Evolutionary conservation across 2,329 filamentous ascomycete species (phyloP), one percentile per base, ranked within the genome.

Genomic region (Proliferodiscus dingleyae): DNA sequence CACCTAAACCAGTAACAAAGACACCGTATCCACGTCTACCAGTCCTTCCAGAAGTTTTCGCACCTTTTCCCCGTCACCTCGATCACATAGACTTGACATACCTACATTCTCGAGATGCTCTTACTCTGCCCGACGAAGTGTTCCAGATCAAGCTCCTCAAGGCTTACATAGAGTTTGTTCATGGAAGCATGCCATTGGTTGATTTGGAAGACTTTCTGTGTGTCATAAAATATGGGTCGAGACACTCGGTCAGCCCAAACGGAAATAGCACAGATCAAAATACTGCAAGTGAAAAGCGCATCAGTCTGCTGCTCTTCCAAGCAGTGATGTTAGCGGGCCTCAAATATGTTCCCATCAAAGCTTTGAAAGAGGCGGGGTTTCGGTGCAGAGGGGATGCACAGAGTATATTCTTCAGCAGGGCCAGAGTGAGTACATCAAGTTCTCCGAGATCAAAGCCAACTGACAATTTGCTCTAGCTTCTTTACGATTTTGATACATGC

Each of bases 281-380:
- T n/a, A n/a, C n/a, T n/a, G 22, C 28, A 6, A 16, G 15, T 5
- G 13, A n/a, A 19, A 33, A 21, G 4, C 30, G 46, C 24, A 55
- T 55, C 13, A 46, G 26, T 11, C 37, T 59, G 11, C 45, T 59
- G 21, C 38, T 59, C 9, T 58, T 58, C 23, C 55, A 59, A 36
- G 53, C 52, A 16, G 47, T 58, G 8, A 49, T 59, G 50, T 57
- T 52, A 43, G 54, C 56, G 34, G 56, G 45, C 15, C 45, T 45
- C 21, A 43, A 41, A 13, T 50, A 42, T 45, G 45, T 57, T 6
- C 33, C 37, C 13, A 30, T 41, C 19, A 43, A 45, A 7, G 21
- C 21, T 23, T 33, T 59, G 29, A 43, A 36, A 23, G 46, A 47
- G 11, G 52, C 52, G 5, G 56, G 56, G 4, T 58, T 43, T 45